Base-by-base conservation (phyloP, 345 rosid genomes). In the Kandelia obovata region DNA sequence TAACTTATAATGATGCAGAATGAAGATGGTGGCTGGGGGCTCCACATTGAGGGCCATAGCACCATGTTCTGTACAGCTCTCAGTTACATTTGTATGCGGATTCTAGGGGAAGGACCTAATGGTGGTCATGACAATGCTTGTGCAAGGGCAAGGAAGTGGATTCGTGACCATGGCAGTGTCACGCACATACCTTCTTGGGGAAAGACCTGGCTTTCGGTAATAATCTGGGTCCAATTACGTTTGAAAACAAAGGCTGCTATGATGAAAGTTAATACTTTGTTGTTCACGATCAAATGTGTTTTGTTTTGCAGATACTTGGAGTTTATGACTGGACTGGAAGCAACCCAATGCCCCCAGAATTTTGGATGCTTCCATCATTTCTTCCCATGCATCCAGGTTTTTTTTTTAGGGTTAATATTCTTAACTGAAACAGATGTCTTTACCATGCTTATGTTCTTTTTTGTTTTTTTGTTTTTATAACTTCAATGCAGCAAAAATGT, bases 11-110 rank as follows among this genome's bases (percentile, higher is more conserved):
- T 1, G 8, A 16, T 34, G 32, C 39, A 72, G 76, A 72, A 72
- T 49, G 76, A 72, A 72, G 76, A 72, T 60, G 76, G 76, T 19
- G 76, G 76, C 8, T 72, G 76, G 76, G 76, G 71, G 20, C 27
- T 66, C 17, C 66, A 72, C 35, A 72, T 66, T 21, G 76, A 65
- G 61, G 59, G 76, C 16, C 76, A 59, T 37, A 72, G 76, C 60
- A 49, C 39, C 21, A 72, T 72, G 76, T 51, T 72, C 37, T 65
- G 71, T 30, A 72, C 76, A 7, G 55, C 57, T 0, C 17, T 72
- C 32, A 72, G 46, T 53, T 72, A 72, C 27, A 32, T 73, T 10
- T 52, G 76, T 15, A 34, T 73, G 65, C 70, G 76, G 27, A 51
- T 73, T 26, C 30, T 73, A 0, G 71, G 76, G 0, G 66, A 58